Percentiles rank a stretch among this genome's conserved stretches.
Conservation (phyloP, 2,329 filamentous ascomycete species). For the Neobulgaria alba region DNA sequence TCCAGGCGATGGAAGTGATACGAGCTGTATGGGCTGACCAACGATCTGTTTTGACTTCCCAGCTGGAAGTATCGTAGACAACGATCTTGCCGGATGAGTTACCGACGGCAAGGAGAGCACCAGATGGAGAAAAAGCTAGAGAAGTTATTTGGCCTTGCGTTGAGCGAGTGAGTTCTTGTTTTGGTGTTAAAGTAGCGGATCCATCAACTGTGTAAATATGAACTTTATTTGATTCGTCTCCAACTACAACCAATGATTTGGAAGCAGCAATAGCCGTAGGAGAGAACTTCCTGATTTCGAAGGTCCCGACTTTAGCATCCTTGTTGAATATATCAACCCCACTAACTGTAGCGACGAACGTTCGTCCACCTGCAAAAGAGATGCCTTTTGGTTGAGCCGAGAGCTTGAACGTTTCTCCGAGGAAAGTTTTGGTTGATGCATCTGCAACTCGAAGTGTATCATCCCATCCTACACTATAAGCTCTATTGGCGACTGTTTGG, state of each 20-base stretch:
- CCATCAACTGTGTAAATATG: slow-evolving; percentile 62
- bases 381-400: slow-evolving; percentile 75
- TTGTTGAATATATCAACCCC: slow-evolving; percentile 52
- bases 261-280: slow-evolving; percentile 66
- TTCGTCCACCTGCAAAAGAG: slow-evolving; percentile 40
- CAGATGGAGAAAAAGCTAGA: slow-evolving; percentile 74
- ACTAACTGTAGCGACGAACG: slow-evolving; percentile 43
- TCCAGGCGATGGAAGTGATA: slow-evolving; percentile 67
- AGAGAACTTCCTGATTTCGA: slow-evolving; percentile 50
- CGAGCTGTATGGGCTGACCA: slow-evolving; percentile 66
- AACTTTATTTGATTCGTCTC: slow-evolving; percentile 64
- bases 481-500: slow-evolving; percentile 48
- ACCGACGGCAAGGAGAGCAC: slow-evolving; percentile 72
- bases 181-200: slow-evolving; percentile 37
- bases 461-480: slow-evolving; percentile 92
- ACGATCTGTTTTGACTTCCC: slow-evolving; percentile 71
- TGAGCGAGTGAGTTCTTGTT: slow-evolving; percentile 49
- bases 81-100: slow-evolving; percentile 81
- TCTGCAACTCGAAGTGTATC: slow-evolving; percentile 79
- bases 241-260: slow-evolving; percentile 63
- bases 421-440: slow-evolving; percentile 64
- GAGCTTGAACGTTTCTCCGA: slow-evolving; percentile 58
- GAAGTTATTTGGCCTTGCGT: slow-evolving; percentile 61
- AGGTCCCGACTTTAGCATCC: slow-evolving; percentile 46
- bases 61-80: slow-evolving; percentile 58